These are phyloP conservation scores for Strobilomyces dryophilus DNA, from an alignment of 768 basidiomycete genomes.

Conservation along the genomic window DNA sequence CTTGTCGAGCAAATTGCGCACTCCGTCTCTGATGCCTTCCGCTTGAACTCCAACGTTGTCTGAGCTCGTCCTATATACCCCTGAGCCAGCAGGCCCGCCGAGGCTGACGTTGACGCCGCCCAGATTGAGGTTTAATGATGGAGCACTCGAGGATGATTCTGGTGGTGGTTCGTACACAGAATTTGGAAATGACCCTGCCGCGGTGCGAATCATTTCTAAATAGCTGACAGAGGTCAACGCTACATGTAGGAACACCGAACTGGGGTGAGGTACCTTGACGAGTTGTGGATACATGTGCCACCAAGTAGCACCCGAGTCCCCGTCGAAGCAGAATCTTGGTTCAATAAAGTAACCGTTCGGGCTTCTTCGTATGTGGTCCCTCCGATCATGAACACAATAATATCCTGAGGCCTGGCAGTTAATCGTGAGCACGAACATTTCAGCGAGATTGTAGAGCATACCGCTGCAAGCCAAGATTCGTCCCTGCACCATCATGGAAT, in stretches of 20 bases:
- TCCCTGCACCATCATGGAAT: slow-evolving; percentile 71
- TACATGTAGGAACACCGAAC: not conserved
- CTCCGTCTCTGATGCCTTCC: slow-evolving; percentile 86
- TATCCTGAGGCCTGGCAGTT: slow-evolving; percentile 76
- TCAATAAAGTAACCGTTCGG: slow-evolving; percentile 76
- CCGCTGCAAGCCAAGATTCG: slow-evolving; percentile 71
- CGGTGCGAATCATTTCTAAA: slow-evolving; percentile 81
- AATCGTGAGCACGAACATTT: slow-evolving; percentile 2
- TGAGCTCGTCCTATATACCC: slow-evolving; percentile 78
- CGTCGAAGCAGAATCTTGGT: slow-evolving; percentile 66
- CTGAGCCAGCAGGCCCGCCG: slow-evolving; percentile 81
- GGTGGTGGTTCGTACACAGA: slow-evolving; percentile 73
- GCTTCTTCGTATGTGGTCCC: slow-evolving; percentile 97
- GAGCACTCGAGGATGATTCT: slow-evolving; percentile 67
- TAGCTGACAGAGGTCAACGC: slow-evolving; percentile 48
- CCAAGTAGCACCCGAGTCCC: slow-evolving; percentile 83
- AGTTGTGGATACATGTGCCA: slow-evolving; percentile 94
- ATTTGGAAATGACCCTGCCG: slow-evolving; percentile 56
- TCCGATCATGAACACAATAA: slow-evolving; percentile 95
- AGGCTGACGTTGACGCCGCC: slow-evolving; percentile 90
- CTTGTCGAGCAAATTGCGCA: slow-evolving; percentile 82
- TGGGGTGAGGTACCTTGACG: slow-evolving; percentile 61
- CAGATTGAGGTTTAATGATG: slow-evolving; percentile 85
- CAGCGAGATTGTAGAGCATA: slow-evolving; percentile 22
- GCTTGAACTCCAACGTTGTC: slow-evolving; percentile 73